Base-by-base conservation (phyloP, 495 filamentous ascomycete species). In the Aspergillus ellipticus region DNA sequence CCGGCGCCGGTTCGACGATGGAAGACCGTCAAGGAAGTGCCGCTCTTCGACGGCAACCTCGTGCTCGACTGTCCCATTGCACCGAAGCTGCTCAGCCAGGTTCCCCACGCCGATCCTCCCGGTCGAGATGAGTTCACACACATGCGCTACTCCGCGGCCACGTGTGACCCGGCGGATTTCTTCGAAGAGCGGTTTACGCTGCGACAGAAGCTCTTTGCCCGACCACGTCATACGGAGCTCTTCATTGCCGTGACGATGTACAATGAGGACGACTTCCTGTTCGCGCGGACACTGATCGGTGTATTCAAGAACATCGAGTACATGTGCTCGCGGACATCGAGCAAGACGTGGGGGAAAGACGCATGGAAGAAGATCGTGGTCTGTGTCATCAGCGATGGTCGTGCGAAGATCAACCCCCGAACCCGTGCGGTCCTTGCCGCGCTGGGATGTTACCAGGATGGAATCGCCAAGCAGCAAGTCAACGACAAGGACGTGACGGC, bases 321-420 rank as follows among this genome's bases (percentile, higher is more conserved):
- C 74, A 95, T 99, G 89, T 96, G 92, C 75, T 89, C 84, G 35
- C 81, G 93, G 33, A 88, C 86, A 6, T 87, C 85, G 60, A 96
- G 92, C 69, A 95, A 93, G 73, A 99, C 92, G 1, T 99, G 95
- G 95, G 95, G 95, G 55, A 92, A 89, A 71, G 94, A 99, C 64
- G 90, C 92, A 4, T 99, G 95, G 95, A 97, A 97, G 77, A 97
- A 97, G 78, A 96, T 99, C 58, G 95, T 99, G 11, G 95, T 99
- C 15, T 99, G 95, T 66, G 85, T 99, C 17, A 93, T 99, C 54
- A 97, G 92, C 58, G 95, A 99, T 62, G 95, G 95, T 54, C 94
- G 94, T 85, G 90, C 87, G 41, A 99, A 99, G 78, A 97, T 99
- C 72, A 96, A 97, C 68, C 86, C 90, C 2, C 80, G 95, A 50